Base-by-base conservation (phyloP, 495 filamentous ascomycete genomes). In the Trichocladium uniseriatum region DNA sequence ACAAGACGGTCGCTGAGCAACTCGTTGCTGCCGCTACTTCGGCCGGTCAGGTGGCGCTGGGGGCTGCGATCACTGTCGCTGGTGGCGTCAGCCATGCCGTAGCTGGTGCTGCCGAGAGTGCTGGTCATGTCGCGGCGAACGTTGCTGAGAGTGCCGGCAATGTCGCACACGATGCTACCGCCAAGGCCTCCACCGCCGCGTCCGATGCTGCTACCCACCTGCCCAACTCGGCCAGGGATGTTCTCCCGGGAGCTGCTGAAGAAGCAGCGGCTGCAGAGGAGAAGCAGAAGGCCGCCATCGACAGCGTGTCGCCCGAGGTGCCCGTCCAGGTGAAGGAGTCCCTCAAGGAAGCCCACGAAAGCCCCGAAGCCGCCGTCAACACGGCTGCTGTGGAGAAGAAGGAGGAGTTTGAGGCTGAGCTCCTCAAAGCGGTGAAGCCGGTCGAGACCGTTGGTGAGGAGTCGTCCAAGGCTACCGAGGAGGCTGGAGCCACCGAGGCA, bases 281-380 rank as follows among this genome's bases (percentile, higher is more conserved):
- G 22, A 58, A n/a, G 35, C 45, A 61, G 20, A 49, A 49, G 15
- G 59, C 60, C 13, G 61, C 43, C 13, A 45, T 56, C 19, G 58
- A 72, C 47, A 54, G 65, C 29, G 57, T 71, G 14, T 76, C 70
- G 4, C 56, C 67, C 11, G 73, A 79, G 36, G 85, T 87, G 6
- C 88, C 89, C 5, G 70, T 74, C 6, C 71, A 81, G 45, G 87
- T 91, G 31, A 84, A 84, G 70, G 76, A 87, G 41, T 89, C 85
- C 2, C 71, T 88, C 24, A 60, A 72, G 35, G 75, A 81, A 54
- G 78, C 87, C 14, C 74, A 81, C 39, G 55, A 69, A 47, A 70
- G 70, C 38, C 82, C 86, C 24, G 87, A 94, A 65, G 87, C 86
- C 15, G 79, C 83, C 19, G 79, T 76, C 21, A 80, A 80, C 63